A percentile compares a stretch with the other conserved stretches of the same genome.
Evolutionary conservation across 1,139 yeast species (phyloP).

Genomic region (Blastobotrys buckinghamii): DNA sequence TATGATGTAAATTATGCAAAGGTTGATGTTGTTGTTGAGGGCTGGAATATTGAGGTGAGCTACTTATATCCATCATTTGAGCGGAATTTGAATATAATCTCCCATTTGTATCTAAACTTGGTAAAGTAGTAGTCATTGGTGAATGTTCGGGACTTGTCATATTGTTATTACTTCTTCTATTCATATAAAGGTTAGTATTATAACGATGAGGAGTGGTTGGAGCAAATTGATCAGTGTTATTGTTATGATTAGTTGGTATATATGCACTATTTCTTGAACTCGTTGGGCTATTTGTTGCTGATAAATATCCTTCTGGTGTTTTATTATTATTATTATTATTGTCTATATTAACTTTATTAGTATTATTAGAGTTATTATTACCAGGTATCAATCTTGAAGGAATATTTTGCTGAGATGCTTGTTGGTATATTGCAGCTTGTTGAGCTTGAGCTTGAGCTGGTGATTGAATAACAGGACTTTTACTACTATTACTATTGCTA

Average conservation of each 20-base stretch:
- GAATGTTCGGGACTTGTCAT: conserved; percentile 6
- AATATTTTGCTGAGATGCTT: conserved; percentile 9
- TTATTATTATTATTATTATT: background rate
- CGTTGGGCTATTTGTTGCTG: background rate
- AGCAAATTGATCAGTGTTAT: background rate
- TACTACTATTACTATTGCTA: background rate
- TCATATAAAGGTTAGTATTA: background rate
- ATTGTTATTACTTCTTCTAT: background rate
- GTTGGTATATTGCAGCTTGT: conserved; percentile 4
- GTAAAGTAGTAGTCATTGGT: conserved; percentile 9
- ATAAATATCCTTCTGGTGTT: background rate
- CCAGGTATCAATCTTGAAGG: conserved; percentile 10
- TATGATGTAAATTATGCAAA: background rate
- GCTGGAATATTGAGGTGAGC: conserved; percentile 4
- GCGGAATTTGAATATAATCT: conserved; percentile 3
- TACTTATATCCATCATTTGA: conserved; percentile 7
- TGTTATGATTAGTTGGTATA: conserved; percentile 1
- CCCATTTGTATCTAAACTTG: conserved; percentile 9
- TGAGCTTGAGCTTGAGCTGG: background rate
- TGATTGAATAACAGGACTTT: background rate
- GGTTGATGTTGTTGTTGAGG: background rate
- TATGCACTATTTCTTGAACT: background rate
- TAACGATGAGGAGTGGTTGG: conserved; percentile 5
- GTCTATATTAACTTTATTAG: background rate
- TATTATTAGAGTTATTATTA: background rate